These are phyloP conservation scores for Bidens hawaiensis DNA, from an alignment of 140 eudicot species.

Conservation along the genomic window DNA sequence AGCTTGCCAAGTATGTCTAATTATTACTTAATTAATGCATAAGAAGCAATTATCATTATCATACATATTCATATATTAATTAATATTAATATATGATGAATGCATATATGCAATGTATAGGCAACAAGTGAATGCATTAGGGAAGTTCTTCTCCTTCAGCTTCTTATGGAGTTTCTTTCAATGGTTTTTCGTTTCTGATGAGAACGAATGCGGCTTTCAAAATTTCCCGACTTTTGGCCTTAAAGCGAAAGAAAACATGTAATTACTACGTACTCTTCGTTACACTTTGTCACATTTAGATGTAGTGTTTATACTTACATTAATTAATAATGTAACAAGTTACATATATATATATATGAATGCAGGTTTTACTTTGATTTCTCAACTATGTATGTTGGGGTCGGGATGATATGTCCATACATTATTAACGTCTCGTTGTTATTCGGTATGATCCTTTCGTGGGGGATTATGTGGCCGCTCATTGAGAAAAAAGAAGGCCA, in stretches of 20 bases:
- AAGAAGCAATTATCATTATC: not conserved
- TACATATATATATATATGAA: too few species aligned
- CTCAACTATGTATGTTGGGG: slow-evolving; percentile 75
- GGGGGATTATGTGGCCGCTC: slow-evolving; percentile 96
- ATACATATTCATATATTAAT: not conserved
- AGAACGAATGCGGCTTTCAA: slow-evolving; percentile 50
- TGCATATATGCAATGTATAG: slow-evolving; percentile 23
- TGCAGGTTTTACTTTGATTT: slow-evolving; percentile 84
- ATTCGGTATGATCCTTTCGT: slow-evolving; percentile 73
- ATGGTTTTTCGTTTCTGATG: slow-evolving; percentile 53
- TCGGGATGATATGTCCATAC: slow-evolving; percentile 90
- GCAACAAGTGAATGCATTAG: slow-evolving; percentile 52
- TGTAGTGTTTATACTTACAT: too few species aligned
- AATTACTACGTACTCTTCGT: too few species aligned
- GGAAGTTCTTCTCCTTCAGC: slow-evolving; percentile 49
- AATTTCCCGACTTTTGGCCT: slow-evolving; percentile 68
- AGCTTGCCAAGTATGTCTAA: slow-evolving; percentile 55
- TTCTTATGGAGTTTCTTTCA: slow-evolving; percentile 52
- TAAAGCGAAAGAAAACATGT: slow-evolving; percentile 42
- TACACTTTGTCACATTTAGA: too few species aligned
- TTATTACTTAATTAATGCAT: too few species aligned
- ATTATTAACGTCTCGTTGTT: slow-evolving; percentile 62
- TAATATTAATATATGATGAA: too few species aligned
- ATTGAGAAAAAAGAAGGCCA: slow-evolving; percentile 50
- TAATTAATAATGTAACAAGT: too few species aligned